Base-by-base conservation (phyloP, 129 eudicot species). In the Chrysanthemum makinoi region DNA sequence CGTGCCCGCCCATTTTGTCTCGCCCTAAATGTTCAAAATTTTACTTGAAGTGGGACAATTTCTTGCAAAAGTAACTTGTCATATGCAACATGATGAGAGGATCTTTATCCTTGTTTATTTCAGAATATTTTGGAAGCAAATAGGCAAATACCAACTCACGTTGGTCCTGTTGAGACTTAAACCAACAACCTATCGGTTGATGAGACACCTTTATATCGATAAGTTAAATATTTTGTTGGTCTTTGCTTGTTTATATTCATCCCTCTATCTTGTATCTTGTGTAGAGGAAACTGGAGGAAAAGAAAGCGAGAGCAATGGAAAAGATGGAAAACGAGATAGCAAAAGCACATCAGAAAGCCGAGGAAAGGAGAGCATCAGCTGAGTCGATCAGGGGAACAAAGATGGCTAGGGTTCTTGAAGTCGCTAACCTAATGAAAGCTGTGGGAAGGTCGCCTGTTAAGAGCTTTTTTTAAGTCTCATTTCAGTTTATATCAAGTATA, bases 321-420 rank as follows among this genome's bases (percentile, higher is more conserved):
- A 88, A 88, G 82, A 91, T 91, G 96, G 85, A 86, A 68, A 91
- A 91, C 63, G 97, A 91, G 49, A 82, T 86, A 48, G 97, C 93
- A 16, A 91, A 82, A 84, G 96, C 97, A 1, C 96, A 72, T n/a
- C 86, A 84, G 20, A 91, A 91, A 80, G 93, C 96, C 33, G 96
- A 88, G 80, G 97, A 91, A 77, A 91, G 77, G 61, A 82, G 82
- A 56, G 96, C 97, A 16, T 80, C 89, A 44, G 85, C 93, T 24
- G 97, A 91, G 79, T 88, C 84, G 15, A 80, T 72, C 39, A 86
- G 89, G 68, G 97, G 96, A 28, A 91, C 86, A 8, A 91, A 91
- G 80, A 87, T 72, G 19, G 93, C 90, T 4, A 84, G 82, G 70
- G 84, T 91, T 26, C 49, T 88, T 66, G 97, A 91, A 80, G 79